phyloP scores from a whole-genome alignment of 2,329 filamentous ascomycete species.

The Amylocarpus encephaloides region DNA sequence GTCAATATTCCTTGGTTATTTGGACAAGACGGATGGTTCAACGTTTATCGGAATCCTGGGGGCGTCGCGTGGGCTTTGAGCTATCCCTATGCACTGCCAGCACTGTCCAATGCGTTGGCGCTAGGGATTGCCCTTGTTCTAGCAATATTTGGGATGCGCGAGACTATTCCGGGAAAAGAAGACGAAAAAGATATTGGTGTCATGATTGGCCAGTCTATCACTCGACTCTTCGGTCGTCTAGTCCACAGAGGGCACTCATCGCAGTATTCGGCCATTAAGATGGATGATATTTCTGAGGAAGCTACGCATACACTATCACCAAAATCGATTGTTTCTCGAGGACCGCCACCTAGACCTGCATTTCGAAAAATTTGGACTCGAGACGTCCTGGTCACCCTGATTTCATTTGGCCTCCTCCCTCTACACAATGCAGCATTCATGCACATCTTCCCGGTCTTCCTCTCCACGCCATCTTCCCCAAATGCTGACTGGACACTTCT shows the following conservation, averaged over 20 bases:
- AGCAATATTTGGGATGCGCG: conserved; percentile 31
- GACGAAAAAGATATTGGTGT: conserved; percentile 23
- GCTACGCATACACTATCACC: neutral
- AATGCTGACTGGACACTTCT: conserved; percentile 48
- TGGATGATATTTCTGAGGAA: conserved; percentile 5
- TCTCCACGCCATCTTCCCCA: conserved; percentile 48
- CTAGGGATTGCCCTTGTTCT: conserved; percentile 29
- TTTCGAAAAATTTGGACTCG: conserved; percentile 31
- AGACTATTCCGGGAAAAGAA: conserved; percentile 33
- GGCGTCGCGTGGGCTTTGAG: conserved; percentile 36
- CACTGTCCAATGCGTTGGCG: conserved; percentile 30
- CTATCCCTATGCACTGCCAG: conserved; percentile 39
- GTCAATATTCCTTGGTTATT: conserved; percentile 35
- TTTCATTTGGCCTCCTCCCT: conserved; percentile 62
- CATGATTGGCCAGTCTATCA: conserved; percentile 13
- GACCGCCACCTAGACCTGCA: conserved; percentile 12
- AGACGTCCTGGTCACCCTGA: conserved; percentile 41
- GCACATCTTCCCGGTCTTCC: conserved; percentile 53
- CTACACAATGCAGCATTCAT: conserved; percentile 61
- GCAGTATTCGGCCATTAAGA: conserved; percentile 12
- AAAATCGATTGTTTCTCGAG: neutral
- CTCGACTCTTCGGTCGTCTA: conserved; percentile 9
- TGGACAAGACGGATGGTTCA: conserved; percentile 34
- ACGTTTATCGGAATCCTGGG: conserved; percentile 27
- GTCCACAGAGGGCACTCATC: conserved; percentile 4